phyloP scores from a whole-genome alignment of 2,329 filamentous ascomycete genomes.

The Diaporthe nobilis region DNA sequence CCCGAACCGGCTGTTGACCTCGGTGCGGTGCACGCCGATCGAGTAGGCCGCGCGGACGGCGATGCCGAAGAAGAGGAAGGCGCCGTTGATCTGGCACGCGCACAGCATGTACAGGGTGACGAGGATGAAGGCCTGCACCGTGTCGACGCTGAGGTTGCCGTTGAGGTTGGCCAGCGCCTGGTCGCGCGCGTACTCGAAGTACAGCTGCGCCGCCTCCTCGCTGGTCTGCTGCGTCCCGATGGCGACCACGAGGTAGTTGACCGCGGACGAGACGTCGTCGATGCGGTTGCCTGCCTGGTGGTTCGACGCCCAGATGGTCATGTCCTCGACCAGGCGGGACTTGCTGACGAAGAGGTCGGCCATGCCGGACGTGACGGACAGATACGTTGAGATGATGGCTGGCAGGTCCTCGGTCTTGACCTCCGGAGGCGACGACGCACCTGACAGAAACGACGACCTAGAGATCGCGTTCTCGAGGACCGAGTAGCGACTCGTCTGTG shows the following conservation, averaged over 20 bases:
- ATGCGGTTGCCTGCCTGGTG: constrained; percentile 49
- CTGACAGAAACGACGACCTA: constrained; percentile 53
- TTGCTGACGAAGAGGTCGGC: constrained; percentile 63
- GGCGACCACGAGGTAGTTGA: constrained; percentile 65
- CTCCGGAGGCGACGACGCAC: constrained; percentile 48
- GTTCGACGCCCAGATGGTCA: constrained; percentile 59
- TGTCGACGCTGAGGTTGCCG: constrained; percentile 63
- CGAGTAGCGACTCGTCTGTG: constrained; percentile 64
- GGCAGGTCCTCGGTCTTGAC: constrained; percentile 49
- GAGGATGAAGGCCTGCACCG: constrained; percentile 65
- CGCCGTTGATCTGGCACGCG: constrained; percentile 68
- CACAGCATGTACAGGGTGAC: constrained; percentile 69
- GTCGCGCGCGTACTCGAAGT: constrained; percentile 65
- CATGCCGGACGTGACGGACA: constrained; percentile 60
- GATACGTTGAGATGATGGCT: constrained; percentile 53
- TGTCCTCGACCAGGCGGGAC: constrained; percentile 54
- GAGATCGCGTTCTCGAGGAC: constrained; percentile 63
- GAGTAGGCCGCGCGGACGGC: constrained; percentile 67
- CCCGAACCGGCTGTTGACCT: constrained; percentile 67
- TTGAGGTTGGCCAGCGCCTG: constrained; percentile 60
- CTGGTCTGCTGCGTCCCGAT: constrained; percentile 62
- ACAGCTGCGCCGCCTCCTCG: constrained; percentile 57
- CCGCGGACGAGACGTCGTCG: constrained; percentile 56
- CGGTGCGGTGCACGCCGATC: constrained; percentile 66
- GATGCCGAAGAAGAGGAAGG: constrained; percentile 68